Evolutionary conservation across 345 rosid species (phyloP), one percentile per base, ranked within the genome.

Genomic region (Conringia planisiliqua): DNA sequence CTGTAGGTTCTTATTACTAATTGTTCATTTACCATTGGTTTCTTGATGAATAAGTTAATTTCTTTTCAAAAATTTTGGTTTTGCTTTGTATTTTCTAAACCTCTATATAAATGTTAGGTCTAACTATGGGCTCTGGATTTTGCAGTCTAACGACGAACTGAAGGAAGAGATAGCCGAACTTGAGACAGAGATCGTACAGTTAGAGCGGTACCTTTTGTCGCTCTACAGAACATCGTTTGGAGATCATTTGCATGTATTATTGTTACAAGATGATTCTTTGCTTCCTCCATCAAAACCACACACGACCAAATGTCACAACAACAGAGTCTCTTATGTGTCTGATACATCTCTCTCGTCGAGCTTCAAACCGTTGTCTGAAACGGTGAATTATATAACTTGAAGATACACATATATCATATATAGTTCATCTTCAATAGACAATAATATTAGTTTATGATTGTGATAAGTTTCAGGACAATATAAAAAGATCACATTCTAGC

Each of bases 161-260:
- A 85, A 48, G 76, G 78, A 59, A 63, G 93, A 89, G 79, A 87
- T 91, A 30, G 83, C 80, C 0, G 69, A 67, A 16, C 87, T 87
- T 66, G 95, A 91, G 82, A 72, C 73, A 56, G 84, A 87, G 79
- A 91, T 89, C 62, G 44, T 84, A 69, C 85, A 60, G 66, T 66
- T 91, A 65, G 97, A 91, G 60, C 72, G 71, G 16, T 76, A 82
- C 82, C 88, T 89, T 67, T 88, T 91, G 55, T 81, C 90, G 0
- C 87, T 87, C 12, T 89, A 91, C 54, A 86, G 95, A 42, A 82
- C 85, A 42, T 81, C 88, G 79, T 86, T 86, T 58, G 71, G 82
- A 42, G 90, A 86, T 78, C 35, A 56, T 70, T 46, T 77, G 26
- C n/a, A 59, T 60, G 65, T 75, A 12, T 29, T 65, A 13, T 44